These are phyloP conservation scores for Candolleomyces eurysporus DNA, from an alignment of 768 basidiomycete species.

Conservation along the genomic window DNA sequence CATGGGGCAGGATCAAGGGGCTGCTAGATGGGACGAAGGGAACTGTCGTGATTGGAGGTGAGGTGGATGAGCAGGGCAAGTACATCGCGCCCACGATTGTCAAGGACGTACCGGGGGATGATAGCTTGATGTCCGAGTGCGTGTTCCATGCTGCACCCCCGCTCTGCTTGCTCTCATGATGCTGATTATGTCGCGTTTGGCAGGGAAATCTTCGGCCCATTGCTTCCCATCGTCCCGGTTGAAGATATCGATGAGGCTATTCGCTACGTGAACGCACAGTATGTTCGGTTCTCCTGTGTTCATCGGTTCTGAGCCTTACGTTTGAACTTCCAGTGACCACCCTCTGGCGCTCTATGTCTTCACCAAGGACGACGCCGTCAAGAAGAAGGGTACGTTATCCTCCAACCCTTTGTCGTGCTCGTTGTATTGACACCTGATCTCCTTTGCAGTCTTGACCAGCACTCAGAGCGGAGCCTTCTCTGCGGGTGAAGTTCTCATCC, in stretches of 20 bases:
- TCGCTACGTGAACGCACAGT: constrained; percentile 62
- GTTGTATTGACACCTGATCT: not conserved
- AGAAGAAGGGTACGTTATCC: constrained; percentile 52
- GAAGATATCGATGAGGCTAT: constrained; percentile 72
- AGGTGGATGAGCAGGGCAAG: constrained; percentile 50
- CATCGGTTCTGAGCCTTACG: not conserved
- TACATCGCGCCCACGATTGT: constrained; percentile 77
- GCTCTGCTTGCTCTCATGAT: not conserved
- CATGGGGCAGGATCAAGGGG: constrained; percentile 51
- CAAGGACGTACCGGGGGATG: constrained; percentile 55
- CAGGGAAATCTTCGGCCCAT: constrained; percentile 84
- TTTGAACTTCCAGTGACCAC: constrained; percentile 47
- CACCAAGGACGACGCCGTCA: constrained; percentile 54
- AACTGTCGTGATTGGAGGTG: constrained; percentile 61
- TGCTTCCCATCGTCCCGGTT: constrained; percentile 74
- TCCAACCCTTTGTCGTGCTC: not conserved
- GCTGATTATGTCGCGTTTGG: not conserved
- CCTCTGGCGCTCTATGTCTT: constrained; percentile 82
- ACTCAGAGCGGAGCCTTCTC: constrained; percentile 71
- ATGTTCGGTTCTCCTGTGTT: constrained; percentile 11
- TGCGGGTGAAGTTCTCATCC: constrained; percentile 71
- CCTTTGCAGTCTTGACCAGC: constrained; percentile 53
- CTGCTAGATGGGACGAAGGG: constrained; percentile 70
- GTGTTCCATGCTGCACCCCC: constrained; percentile 20
- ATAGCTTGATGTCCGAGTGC: constrained; percentile 77